Conservation (phyloP, 2,329 filamentous ascomycete genomes). For the Akanthomyces lecanii region DNA sequence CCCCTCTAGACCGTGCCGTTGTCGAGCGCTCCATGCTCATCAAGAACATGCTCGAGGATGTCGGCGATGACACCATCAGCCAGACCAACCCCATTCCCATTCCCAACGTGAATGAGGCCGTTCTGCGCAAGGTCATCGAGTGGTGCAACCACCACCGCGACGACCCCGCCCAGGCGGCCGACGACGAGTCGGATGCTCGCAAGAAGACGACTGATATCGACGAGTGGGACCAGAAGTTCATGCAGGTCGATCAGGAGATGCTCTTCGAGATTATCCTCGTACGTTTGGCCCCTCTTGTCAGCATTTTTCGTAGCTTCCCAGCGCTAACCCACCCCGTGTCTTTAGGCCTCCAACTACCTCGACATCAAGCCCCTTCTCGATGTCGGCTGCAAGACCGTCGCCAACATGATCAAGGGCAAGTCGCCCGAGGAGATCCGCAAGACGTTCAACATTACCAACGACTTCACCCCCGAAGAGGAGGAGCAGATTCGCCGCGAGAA, state of each 20-base stretch:
- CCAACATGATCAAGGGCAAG: slow-evolving; percentile 99
- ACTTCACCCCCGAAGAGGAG: slow-evolving; percentile 98
- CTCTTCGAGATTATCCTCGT: slow-evolving; percentile 98
- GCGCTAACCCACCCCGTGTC: slow-evolving; percentile 9
- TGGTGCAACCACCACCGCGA: slow-evolving; percentile 96
- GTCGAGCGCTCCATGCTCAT: slow-evolving; percentile 91
- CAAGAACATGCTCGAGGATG: slow-evolving; percentile 97
- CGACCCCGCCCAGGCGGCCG: slow-evolving; percentile 75
- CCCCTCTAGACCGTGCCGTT: slow-evolving; percentile 65
- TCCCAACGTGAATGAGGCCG: slow-evolving; percentile 87
- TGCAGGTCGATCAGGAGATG: slow-evolving; percentile 99
- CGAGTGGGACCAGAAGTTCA: slow-evolving; percentile 99
- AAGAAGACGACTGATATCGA: slow-evolving; percentile 99
- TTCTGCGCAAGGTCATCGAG: slow-evolving; percentile 93
- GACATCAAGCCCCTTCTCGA: slow-evolving; percentile 98
- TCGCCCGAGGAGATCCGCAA: slow-evolving; percentile 98
- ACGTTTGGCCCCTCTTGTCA: slow-evolving; percentile 33
- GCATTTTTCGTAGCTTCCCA: neutral
- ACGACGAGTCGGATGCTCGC: slow-evolving; percentile 88
- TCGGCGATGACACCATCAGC: slow-evolving; percentile 60
- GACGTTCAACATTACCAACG: slow-evolving; percentile 99
- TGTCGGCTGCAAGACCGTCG: slow-evolving; percentile 98
- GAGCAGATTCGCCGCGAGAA: slow-evolving; percentile 94
- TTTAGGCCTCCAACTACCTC: slow-evolving; percentile 90
- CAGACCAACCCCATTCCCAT: slow-evolving; percentile 74